These are phyloP conservation scores for Leonotis leonurus DNA, from an alignment of 257 asterid genomes.

Conservation along the genomic window DNA sequence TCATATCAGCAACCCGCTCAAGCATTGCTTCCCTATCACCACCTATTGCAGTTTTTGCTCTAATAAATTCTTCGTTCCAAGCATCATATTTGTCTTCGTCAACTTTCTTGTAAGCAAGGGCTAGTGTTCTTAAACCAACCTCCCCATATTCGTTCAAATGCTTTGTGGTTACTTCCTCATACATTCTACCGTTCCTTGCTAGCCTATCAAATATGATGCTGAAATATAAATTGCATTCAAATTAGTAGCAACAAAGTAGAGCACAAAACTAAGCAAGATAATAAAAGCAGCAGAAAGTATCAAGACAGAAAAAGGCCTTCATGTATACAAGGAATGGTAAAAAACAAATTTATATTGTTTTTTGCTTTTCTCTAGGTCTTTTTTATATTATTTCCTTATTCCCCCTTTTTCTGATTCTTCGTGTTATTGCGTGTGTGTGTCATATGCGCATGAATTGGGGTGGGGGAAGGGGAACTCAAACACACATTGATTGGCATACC, in stretches of 20 bases:
- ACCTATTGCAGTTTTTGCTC: constrained; percentile 69
- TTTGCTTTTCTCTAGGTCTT: neutral
- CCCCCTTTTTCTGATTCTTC: neutral
- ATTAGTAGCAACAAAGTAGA: neutral
- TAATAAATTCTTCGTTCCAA: constrained; percentile 87
- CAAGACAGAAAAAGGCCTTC: neutral
- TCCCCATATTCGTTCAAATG: constrained; percentile 96
- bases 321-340: neutral
- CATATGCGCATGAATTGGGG: too few species aligned
- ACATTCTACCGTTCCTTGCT: constrained; percentile 68
- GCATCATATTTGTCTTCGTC: constrained; percentile 64
- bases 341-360: neutral
- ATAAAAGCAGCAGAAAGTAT: neutral
- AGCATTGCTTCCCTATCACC: constrained; percentile 89
- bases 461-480: too few species aligned
- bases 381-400: neutral
- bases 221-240: constrained; percentile 29
- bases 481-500: constrained; percentile 36
- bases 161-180: constrained; percentile 66
- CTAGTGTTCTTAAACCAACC: constrained; percentile 86
- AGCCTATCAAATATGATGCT: constrained; percentile 92
- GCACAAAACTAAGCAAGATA: constrained; percentile 6
- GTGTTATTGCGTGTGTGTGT: neutral
- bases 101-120: constrained; percentile 85
- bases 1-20: constrained; percentile 72